Percentiles rank a stretch among this genome's conserved stretches.
phyloP scores from a whole-genome alignment of 202 grass and related monocot genomes.

The Hordeum pubiflorum region DNA sequence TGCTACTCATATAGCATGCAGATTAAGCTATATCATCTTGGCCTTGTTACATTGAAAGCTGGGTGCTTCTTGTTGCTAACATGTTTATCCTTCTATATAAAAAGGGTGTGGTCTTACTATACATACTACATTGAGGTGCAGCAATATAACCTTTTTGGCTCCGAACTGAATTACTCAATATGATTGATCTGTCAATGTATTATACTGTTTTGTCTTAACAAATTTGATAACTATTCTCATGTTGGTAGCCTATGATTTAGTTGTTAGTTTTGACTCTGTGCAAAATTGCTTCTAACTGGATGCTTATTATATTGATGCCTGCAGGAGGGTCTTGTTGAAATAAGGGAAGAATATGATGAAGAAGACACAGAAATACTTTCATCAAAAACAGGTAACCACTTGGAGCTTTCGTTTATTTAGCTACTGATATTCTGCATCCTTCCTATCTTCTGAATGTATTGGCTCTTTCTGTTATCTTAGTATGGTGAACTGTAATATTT shows the following conservation, averaged over 20 bases:
- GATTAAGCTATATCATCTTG: neutral
- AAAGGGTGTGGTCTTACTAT: neutral
- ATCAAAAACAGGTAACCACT: conserved; percentile 29
- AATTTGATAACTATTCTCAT: conserved; percentile 2
- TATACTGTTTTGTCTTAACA: conserved; percentile 6
- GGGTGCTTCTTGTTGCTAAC: neutral
- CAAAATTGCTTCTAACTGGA: neutral
- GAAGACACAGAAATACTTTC: conserved; percentile 32
- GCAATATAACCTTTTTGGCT: neutral
- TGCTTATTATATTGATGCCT: conserved; percentile 17
- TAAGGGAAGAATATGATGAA: conserved; percentile 91
- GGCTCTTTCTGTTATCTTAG: neutral
- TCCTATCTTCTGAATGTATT: conserved; percentile 6
- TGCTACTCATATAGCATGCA: neutral
- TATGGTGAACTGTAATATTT: neutral
- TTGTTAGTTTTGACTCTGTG: neutral
- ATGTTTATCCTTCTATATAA: conserved; percentile 4
- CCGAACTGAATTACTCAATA: neutral
- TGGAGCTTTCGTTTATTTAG: conserved; percentile 16
- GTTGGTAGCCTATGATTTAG: neutral
- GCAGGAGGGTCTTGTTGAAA: conserved; percentile 94
- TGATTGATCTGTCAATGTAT: neutral
- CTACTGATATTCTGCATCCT: neutral
- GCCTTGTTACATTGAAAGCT: neutral
- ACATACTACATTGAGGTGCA: neutral